Evolutionary conservation across 2,329 filamentous ascomycete genomes (phyloP).

Genomic region (Onygenales sp.): DNA sequence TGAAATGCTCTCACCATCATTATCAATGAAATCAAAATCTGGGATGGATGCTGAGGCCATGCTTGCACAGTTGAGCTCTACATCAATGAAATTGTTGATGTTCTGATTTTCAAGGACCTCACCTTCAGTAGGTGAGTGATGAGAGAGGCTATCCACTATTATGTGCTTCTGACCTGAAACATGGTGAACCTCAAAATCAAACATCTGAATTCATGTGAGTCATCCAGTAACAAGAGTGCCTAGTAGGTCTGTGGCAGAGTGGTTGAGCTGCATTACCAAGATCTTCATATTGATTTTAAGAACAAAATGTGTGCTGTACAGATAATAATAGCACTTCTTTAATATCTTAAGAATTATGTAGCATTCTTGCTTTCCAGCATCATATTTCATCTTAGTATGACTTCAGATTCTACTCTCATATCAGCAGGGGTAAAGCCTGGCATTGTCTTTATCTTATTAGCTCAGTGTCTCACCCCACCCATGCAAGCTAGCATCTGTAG

Average conservation of each 20-base stretch:
- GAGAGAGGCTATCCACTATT: background rate
- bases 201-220: background rate
- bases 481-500: background rate
- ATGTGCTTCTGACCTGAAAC: background rate
- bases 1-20: background rate
- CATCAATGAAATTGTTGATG: background rate
- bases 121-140: accelerated
- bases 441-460: background rate
- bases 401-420: background rate
- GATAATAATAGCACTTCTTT: background rate
- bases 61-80: background rate
- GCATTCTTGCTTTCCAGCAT: background rate
- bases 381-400: background rate
- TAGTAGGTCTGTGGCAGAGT: background rate
- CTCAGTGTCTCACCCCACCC: background rate
- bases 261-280: background rate
- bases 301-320: background rate
- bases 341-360: background rate
- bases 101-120: background rate
- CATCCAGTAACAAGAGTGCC: background rate
- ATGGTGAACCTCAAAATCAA: background rate
- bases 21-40: background rate
- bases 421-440: background rate
- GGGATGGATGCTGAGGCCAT: background rate
- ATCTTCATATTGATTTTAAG: background rate